These are phyloP conservation scores for Volvox carteri DNA, from an alignment of 163 green algal species.

Conservation along the genomic window DNA sequence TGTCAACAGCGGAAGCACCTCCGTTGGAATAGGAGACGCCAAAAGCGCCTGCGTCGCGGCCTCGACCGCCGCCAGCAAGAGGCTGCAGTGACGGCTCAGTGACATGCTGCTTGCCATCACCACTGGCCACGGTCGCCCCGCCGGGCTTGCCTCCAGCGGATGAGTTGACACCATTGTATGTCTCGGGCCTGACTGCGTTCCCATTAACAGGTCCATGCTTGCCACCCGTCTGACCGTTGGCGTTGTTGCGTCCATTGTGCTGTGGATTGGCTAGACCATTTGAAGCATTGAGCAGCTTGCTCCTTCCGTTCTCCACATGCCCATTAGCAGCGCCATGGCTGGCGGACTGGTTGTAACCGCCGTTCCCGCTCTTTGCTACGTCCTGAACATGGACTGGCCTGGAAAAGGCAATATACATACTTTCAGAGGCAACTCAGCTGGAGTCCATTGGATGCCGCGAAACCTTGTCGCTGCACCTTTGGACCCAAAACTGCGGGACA, in stretches of 20 bases:
- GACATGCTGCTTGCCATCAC: not conserved
- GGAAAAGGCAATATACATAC: not conserved
- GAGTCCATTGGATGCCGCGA: too few species aligned
- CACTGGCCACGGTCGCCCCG: not conserved
- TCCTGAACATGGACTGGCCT: constrained; percentile 17
- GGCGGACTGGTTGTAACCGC: not conserved
- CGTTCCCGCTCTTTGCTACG: constrained; percentile 45
- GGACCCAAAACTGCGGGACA: too few species aligned
- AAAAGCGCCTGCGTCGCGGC: constrained; percentile 39
- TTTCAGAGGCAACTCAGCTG: too few species aligned
- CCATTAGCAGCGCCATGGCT: constrained; percentile 31
- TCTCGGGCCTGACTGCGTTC: not conserved
- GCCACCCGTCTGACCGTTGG: not conserved
- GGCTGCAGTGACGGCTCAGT: not conserved
- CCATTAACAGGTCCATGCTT: constrained; percentile 7
- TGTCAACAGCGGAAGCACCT: constrained; percentile 19
- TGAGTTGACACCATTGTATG: not conserved
- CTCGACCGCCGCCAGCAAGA: constrained; percentile 30
- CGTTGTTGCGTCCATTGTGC: constrained; percentile 10
- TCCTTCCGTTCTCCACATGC: constrained; percentile 36
- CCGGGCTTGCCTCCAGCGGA: not conserved
- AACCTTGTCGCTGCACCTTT: too few species aligned
- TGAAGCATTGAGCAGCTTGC: not conserved
- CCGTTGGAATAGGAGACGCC: not conserved
- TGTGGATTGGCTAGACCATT: constrained; percentile 8